Conservation (phyloP, 2,329 filamentous ascomycete genomes). For the Emericellopsis cladophorae region DNA sequence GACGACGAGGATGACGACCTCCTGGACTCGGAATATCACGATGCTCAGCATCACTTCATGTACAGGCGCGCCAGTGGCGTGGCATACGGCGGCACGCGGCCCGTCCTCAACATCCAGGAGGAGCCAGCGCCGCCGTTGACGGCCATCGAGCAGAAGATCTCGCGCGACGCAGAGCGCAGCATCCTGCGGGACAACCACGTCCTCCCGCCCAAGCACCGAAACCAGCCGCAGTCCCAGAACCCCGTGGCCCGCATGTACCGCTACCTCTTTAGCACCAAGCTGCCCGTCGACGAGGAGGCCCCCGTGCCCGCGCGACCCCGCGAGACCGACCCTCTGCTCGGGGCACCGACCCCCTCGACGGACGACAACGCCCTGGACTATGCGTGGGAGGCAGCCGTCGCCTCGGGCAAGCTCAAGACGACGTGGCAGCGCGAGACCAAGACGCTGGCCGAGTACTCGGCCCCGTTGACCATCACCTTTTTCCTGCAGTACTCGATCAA, state of each 20-base stretch:
- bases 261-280: conserved; percentile 43
- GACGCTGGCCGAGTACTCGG: conserved; percentile 60
- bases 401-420: conserved; percentile 68
- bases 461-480: conserved; percentile 59
- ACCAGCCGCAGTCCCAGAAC: conserved; percentile 16
- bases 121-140: conserved; percentile 35
- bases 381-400: conserved; percentile 79
- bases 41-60: conserved; percentile 31
- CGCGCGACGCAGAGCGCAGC: conserved; percentile 44
- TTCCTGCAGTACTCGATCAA: conserved; percentile 74
- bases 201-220: conserved; percentile 45
- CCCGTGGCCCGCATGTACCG: conserved; percentile 29
- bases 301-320: conserved; percentile 16
- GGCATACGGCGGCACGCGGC: conserved; percentile 57
- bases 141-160: conserved; percentile 40
- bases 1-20: conserved; percentile 14
- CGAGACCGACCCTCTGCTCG: conserved; percentile 22
- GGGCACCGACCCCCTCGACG: conserved; percentile 15
- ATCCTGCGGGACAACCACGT: conserved; percentile 54
- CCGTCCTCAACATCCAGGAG: conserved; percentile 49
- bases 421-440: conserved; percentile 86
- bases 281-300: conserved; percentile 27
- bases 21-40: conserved; percentile 10
- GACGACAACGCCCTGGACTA: conserved; percentile 44
- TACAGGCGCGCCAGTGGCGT: conserved; percentile 73